Evolutionary conservation across 306 rosid genomes (phyloP).

Genomic region (Castanopsis chinensis): DNA sequence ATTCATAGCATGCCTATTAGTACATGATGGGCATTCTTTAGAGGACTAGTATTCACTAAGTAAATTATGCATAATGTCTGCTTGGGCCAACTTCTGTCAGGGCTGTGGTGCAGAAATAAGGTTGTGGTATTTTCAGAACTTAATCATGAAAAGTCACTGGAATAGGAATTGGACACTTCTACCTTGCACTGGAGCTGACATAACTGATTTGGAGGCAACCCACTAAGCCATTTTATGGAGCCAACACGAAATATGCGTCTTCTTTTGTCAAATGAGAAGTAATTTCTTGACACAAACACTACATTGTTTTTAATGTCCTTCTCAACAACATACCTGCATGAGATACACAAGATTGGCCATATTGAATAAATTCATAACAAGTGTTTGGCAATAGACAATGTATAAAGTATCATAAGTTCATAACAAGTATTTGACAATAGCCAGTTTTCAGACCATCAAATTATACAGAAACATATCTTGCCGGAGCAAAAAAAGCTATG

Average conservation of each 20-base stretch:
- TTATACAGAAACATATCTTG: neutral
- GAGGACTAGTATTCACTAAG: too few relatives aligned
- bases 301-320: conserved; percentile 83
- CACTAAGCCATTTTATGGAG: conserved; percentile 81
- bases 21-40: too few relatives aligned
- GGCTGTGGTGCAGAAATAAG: neutral
- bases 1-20: neutral
- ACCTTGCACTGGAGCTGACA: conserved; percentile 84
- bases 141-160: neutral
- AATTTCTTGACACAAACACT: conserved; percentile 88
- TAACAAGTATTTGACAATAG: neutral
- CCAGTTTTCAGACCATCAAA: neutral
- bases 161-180: conserved; percentile 11
- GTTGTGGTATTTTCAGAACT: neutral
- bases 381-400: neutral
- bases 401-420: neutral
- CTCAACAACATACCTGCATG: conserved; percentile 87
- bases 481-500: neutral
- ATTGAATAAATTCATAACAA: neutral
- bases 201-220: conserved; percentile 50
- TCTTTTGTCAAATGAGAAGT: conserved; percentile 84
- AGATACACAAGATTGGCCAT: neutral
- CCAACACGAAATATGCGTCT: conserved; percentile 82
- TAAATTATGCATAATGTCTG: too few relatives aligned
- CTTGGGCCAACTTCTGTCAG: neutral